These are phyloP conservation scores for Ajuga chamaepitys DNA, from an alignment of 257 asterid species.

Conservation along the genomic window DNA sequence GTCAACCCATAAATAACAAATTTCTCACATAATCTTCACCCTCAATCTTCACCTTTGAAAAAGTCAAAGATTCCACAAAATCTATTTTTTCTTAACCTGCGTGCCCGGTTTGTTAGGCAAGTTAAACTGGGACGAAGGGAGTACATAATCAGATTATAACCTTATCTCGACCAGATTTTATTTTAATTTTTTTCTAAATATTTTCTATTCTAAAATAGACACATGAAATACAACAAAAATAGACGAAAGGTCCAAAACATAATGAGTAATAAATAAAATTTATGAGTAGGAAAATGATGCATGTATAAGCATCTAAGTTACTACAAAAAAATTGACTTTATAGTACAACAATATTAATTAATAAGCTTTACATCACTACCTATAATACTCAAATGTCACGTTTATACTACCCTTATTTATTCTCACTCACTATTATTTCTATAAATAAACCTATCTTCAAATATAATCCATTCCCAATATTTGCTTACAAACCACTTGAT, in stretches of 20 bases:
- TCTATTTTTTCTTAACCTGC: no score
- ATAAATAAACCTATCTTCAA: constrained; percentile 35
- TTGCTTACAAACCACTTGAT: constrained; percentile 68
- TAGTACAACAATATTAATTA: constrained; percentile 3
- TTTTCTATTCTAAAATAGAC: no score
- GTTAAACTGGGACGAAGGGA: no score
- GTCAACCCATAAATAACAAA: no score
- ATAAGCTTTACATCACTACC: background rate
- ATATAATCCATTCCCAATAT: constrained; percentile 40
- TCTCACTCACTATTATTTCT: constrained; percentile 10
- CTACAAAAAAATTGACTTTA: background rate
- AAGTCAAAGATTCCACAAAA: no score
- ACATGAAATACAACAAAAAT: background rate
- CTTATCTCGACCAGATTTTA: no score
- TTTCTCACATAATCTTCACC: no score
- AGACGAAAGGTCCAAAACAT: background rate
- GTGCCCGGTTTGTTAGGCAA: no score
- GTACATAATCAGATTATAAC: no score
- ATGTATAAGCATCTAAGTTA: background rate
- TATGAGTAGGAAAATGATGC: constrained; percentile 4
- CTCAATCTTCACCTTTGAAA: no score
- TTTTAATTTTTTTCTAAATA: no score
- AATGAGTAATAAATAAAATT: background rate
- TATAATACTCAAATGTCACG: constrained; percentile 19
- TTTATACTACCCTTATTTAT: background rate